phyloP scores from a whole-genome alignment of 129 eudicot genomes.

The Ambrosia trifida region DNA sequence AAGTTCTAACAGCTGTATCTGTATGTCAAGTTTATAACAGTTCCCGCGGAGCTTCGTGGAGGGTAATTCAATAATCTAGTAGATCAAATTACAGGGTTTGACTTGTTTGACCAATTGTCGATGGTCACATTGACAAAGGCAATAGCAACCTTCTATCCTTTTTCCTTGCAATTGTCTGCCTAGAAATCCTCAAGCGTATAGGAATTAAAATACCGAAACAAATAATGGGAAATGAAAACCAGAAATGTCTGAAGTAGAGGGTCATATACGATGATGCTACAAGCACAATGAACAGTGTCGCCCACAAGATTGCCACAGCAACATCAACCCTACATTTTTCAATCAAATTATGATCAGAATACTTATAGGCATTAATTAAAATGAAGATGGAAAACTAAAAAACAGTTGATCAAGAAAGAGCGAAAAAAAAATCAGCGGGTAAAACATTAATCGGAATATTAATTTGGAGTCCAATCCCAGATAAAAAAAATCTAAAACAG shows the following conservation, averaged over 20 bases:
- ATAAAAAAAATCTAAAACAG: background rate
- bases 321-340: conserved; percentile 65
- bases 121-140: conserved; percentile 68
- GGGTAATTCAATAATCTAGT: conserved; percentile 20
- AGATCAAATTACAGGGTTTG: conserved; percentile 17
- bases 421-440: background rate
- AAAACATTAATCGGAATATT: background rate
- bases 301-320: conserved; percentile 58
- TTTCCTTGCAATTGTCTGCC: conserved; percentile 64
- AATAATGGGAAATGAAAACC: conserved; percentile 58
- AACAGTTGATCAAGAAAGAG: background rate
- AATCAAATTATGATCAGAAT: conserved; percentile 22
- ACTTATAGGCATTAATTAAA: background rate
- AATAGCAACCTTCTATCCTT: conserved; percentile 57
- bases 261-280: conserved; percentile 60
- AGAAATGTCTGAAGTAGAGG: conserved; percentile 57
- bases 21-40: conserved; percentile 25
- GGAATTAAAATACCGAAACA: conserved; percentile 57
- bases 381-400: background rate
- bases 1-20: conserved; percentile 11
- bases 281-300: conserved; percentile 47
- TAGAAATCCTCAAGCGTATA: conserved; percentile 52
- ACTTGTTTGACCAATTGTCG: conserved; percentile 20
- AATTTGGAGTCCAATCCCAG: background rate
- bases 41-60: conserved; percentile 17